Evolutionary conservation across 768 basidiomycete species (phyloP).

Genomic region (Boletus tomentosulus): DNA sequence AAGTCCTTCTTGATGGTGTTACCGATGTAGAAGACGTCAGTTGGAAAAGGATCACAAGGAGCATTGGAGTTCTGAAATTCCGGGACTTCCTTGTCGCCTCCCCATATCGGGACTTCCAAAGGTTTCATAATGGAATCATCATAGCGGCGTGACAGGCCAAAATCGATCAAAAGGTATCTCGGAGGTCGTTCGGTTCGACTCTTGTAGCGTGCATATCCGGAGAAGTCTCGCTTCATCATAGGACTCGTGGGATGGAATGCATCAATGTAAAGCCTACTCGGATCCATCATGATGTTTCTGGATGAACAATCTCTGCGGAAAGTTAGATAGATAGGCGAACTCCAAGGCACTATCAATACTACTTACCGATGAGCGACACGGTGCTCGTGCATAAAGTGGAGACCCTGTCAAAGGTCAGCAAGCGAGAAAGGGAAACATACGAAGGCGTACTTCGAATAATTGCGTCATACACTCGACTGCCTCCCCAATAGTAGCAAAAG

Average conservation of each 20-base stretch:
- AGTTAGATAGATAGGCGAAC: not conserved
- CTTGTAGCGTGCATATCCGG: conserved; percentile 15
- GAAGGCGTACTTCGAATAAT: conserved; percentile 24
- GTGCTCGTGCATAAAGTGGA: conserved; percentile 25
- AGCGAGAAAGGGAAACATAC: fast-evolving
- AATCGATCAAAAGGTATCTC: conserved; percentile 21
- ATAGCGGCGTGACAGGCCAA: conserved; percentile 32
- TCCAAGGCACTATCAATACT: not conserved
- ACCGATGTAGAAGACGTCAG: conserved; percentile 41
- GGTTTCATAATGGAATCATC: conserved; percentile 18
- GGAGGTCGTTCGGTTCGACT: conserved; percentile 18
- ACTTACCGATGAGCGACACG: conserved; percentile 14
- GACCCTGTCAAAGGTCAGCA: conserved; percentile 10
- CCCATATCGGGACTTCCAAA: conserved; percentile 26
- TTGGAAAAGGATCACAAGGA: conserved; percentile 36
- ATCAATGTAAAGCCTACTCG: conserved; percentile 21
- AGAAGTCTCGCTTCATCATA: conserved; percentile 17
- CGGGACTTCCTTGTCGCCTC: conserved; percentile 40
- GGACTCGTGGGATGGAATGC: conserved; percentile 25
- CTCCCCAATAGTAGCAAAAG: conserved; percentile 21
- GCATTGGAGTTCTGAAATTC: conserved; percentile 26
- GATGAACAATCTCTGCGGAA: conserved; percentile 22
- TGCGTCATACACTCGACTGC: conserved; percentile 28
- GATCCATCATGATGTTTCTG: conserved; percentile 36
- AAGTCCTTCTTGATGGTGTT: conserved; percentile 33